Percentiles rank a stretch among this genome's conserved stretches.
These are phyloP conservation scores for Eustoma russellianum DNA, from an alignment of 257 asterid genomes.

Conservation along the genomic window DNA sequence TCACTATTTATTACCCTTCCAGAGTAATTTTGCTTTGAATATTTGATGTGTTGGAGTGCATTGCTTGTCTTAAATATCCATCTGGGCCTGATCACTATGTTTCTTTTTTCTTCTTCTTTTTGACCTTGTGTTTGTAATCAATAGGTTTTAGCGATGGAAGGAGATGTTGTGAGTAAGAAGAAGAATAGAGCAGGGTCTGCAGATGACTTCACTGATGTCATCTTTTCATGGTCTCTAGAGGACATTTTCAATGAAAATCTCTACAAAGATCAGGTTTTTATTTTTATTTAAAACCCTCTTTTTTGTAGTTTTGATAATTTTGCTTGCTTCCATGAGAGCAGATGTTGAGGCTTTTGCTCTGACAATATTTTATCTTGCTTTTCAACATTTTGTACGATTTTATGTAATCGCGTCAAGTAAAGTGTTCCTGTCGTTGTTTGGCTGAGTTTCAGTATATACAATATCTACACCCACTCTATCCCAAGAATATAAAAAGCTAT, in stretches of 20 bases:
- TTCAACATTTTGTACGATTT: too few relatives aligned
- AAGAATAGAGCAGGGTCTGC: background rate
- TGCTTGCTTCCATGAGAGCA: too few relatives aligned
- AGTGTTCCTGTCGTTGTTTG: too few relatives aligned
- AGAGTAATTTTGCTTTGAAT: background rate
- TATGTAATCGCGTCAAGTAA: too few relatives aligned
- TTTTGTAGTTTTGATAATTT: background rate
- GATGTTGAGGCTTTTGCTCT: too few relatives aligned
- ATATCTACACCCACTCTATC: too few relatives aligned
- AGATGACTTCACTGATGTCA: slow-evolving; percentile 17
- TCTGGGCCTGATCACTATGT: background rate
- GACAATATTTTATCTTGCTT: too few relatives aligned
- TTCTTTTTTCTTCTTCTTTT: background rate
- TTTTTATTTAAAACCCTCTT: background rate
- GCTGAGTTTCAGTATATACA: too few relatives aligned
- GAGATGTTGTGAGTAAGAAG: background rate
- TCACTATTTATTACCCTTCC: background rate
- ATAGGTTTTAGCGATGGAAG: background rate
- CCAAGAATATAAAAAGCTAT: too few relatives aligned
- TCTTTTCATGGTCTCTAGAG: slow-evolving; percentile 38
- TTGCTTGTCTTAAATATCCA: background rate
- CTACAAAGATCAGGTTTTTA: slow-evolving; percentile 33
- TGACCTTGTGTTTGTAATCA: background rate
- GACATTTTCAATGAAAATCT: slow-evolving; percentile 31
- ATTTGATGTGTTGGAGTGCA: background rate